Base-by-base conservation (phyloP, 495 filamentous ascomycete genomes). In the Cercophora sp. region DNA sequence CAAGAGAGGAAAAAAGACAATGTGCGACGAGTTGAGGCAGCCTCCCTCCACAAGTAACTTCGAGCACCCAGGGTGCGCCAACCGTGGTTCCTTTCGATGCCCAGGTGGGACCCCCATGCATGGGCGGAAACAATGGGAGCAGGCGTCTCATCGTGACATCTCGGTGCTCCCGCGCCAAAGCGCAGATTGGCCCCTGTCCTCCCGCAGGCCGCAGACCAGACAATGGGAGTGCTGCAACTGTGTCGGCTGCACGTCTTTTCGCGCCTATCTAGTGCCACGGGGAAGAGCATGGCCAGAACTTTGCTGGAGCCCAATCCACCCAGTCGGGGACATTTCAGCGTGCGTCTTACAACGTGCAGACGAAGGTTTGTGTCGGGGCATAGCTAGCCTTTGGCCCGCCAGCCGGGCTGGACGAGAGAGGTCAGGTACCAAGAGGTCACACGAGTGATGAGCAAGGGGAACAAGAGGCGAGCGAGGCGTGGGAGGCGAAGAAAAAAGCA, bases 101-200 rank as follows among this genome's bases (percentile, higher is more conserved):
- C 31, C n/a, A 20, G n/a, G 15, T 24, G 34, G 18, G 20, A 13
- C 41, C 41, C 51, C 51, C 37, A 24, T 53, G 51, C 51, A 36
- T 31, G n/a, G 51, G 41, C 51, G 29, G 51, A 53, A 53, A 53
- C 41, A 53, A 39, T 56, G 48, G 35, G 54, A 34, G 40, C 40
- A 40, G 54, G 48, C 42, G 48, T 52, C 35, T 52, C 48, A 32
- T 57, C 48, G 54, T 52, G 48, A 57, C 54, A 57, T 57, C 41
- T 57, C 48, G 54, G 54, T 57, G 52, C 54, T 52, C 48, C 54
- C 23, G 49, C 49, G 44, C 55, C 48, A 31, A 47, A 47, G 44
- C 44, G 44, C 44, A 19, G 26, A 44, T 47, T 25, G 40, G 40
- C 48, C 46, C 46, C 46, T 49, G 31, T 26, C 16, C 20, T 34